A percentile compares a stretch with the other conserved stretches of the same genome.
These are phyloP conservation scores for Colletotrichum siamense DNA, from an alignment of 2,329 filamentous ascomycete genomes.

Conservation along the genomic window DNA sequence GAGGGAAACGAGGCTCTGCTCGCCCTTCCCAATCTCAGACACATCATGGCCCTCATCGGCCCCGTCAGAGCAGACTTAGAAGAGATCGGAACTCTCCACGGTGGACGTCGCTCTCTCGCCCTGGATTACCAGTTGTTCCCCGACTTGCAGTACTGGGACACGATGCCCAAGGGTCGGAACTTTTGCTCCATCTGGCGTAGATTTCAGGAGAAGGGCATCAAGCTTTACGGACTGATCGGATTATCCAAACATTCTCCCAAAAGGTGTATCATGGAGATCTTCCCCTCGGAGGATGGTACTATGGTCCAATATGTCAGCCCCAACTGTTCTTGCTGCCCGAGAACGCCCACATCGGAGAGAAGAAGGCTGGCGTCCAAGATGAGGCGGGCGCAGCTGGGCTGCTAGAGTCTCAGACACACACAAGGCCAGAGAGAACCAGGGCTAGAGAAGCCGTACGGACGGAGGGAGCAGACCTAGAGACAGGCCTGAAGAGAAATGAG, in stretches of 20 bases:
- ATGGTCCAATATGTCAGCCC: background rate
- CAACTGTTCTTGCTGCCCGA: background rate
- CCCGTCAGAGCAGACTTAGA: fast-evolving
- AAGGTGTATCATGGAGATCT: background rate
- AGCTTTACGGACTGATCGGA: background rate
- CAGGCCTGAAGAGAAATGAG: too few species aligned
- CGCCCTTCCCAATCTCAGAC: background rate
- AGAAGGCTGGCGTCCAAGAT: fast-evolving
- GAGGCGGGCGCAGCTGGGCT: background rate
- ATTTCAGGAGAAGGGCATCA: background rate
- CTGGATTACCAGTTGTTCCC: background rate
- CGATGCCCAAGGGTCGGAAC: background rate
- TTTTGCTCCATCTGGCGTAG: background rate
- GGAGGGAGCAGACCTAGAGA: too few species aligned
- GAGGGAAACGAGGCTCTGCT: background rate
- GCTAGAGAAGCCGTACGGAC: background rate
- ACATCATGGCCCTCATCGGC: background rate
- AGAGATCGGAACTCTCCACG: background rate
- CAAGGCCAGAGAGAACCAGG: background rate
- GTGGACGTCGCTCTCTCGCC: background rate
- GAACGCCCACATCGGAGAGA: fast-evolving
- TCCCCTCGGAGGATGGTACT: background rate
- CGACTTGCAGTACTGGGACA: background rate
- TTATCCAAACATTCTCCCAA: too few species aligned
- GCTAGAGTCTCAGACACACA: background rate